Base-by-base conservation (phyloP, 2,329 filamentous ascomycete species). In the Chaetomiaceae sp. region DNA sequence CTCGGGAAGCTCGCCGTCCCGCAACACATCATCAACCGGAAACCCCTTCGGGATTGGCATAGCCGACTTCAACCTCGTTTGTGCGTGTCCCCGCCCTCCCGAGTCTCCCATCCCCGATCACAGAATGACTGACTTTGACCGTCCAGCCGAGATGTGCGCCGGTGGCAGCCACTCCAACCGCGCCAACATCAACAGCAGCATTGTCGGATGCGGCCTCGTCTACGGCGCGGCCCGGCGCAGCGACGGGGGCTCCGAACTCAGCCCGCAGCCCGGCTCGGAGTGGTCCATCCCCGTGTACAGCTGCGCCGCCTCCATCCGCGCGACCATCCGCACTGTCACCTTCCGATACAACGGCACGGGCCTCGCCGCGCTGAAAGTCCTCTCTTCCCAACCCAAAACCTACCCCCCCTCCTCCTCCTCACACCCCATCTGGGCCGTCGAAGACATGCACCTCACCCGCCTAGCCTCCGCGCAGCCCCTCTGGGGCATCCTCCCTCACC, bases 211-310 rank as follows among this genome's bases (percentile, higher is more conserved):
- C 47, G 52, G 52, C n/a, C 42, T 55, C 29, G 4, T 47, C 11
- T 50, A 50, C 37, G 52, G 47, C 36, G 9, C 41, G 9, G 47
- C 47, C n/a, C 14, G 23, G 5, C 41, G 52, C 20, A 51, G 30
- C 29, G 52, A 55, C 42, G 42, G 41, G 6, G 52, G 47, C 3
- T 27, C 36, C 23, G 36, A 36, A 14, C 10, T 55, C 3, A 46
- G 23, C 41, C 48, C 42, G 13, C 34, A 55, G 30, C 42, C 42
- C 34, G 36, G 36, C 13, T 51, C 47, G 2, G 11, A 34, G 5
- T 55, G 52, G 52, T 30, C 47, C n/a, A 8, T 50, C 34, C 47
- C 52, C 29, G 18, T 43, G n/a, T 51, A 51, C 47, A 51, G 36
- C 52, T 55, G 52, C 41, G 52, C 52, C 13, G 41, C 42, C 42